Conservation (phyloP, 2,329 filamentous ascomycete genomes). For the Pestalotiopsis sp. region DNA sequence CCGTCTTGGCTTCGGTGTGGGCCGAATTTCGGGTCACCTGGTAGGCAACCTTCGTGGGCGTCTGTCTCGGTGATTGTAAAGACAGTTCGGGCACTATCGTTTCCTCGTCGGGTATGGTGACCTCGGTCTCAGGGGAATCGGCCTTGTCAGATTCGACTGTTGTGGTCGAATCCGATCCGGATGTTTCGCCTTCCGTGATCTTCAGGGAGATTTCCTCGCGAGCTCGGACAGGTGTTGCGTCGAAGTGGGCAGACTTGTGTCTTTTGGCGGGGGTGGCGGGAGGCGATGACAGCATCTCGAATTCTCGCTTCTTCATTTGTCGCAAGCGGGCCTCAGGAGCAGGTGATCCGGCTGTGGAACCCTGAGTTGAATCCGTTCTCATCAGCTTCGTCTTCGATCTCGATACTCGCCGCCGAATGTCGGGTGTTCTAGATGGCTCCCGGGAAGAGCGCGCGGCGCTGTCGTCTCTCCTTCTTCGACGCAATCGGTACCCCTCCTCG, state of each 20-base stretch:
- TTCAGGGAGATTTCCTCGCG: conserved; percentile 37
- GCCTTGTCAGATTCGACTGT: conserved; percentile 35
- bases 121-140: conserved; percentile 42
- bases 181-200: conserved; percentile 38
- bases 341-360: conserved; percentile 38
- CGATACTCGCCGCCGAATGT: conserved; percentile 53
- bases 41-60: conserved; percentile 27
- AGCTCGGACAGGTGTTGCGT: conserved; percentile 29
- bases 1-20: conserved; percentile 33
- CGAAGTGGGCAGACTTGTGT: conserved; percentile 40
- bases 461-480: conserved; percentile 54
- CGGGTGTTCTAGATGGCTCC: conserved; percentile 59
- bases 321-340: conserved; percentile 27
- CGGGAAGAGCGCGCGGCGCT: conserved; percentile 54
- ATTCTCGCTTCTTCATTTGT: conserved; percentile 46
- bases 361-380: conserved; percentile 35
- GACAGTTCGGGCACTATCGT: conserved; percentile 37
- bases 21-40: conserved; percentile 10
- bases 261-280: conserved; percentile 59
- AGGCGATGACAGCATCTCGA: conserved; percentile 52
- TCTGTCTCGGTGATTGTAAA: conserved; percentile 37
- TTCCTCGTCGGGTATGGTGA: conserved; percentile 54
- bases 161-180: conserved; percentile 26
- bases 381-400: conserved; percentile 41
- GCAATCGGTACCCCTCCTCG: conserved; percentile 57